Conservation (phyloP, 2,329 filamentous ascomycete species). For the Trichoderma lentiforme region DNA sequence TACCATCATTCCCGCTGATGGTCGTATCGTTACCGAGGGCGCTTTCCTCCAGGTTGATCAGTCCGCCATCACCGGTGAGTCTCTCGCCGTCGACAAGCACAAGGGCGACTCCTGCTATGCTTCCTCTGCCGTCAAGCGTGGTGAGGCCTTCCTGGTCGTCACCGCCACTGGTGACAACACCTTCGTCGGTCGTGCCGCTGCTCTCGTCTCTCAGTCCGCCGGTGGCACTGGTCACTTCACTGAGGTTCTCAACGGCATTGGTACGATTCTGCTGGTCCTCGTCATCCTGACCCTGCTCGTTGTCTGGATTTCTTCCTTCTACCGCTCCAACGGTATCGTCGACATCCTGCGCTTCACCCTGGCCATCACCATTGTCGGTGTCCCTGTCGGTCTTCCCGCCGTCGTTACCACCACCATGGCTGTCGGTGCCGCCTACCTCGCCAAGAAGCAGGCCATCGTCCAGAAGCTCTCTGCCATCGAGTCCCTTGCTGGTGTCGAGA, state of each 20-base stretch:
- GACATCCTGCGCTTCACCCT: conserved; percentile 79
- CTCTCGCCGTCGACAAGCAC: conserved; percentile 86
- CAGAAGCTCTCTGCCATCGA: conserved; percentile 91
- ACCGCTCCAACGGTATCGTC: conserved; percentile 78
- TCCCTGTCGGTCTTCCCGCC: conserved; percentile 87
- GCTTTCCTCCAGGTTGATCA: conserved; percentile 89
- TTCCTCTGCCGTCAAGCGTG: conserved; percentile 87
- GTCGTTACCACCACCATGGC: conserved; percentile 95
- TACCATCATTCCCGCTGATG: conserved; percentile 87
- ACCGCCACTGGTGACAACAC: conserved; percentile 85
- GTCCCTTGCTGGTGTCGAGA: conserved; percentile 87
- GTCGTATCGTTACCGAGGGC: conserved; percentile 77
- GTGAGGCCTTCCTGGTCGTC: conserved; percentile 78
- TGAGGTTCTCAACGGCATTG: conserved; percentile 83
- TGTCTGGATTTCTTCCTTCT: conserved; percentile 85
- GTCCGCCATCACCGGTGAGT: conserved; percentile 88
- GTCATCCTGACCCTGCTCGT: conserved; percentile 77
- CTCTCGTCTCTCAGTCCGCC: conserved; percentile 75
- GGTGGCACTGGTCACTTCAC: conserved; percentile 82
- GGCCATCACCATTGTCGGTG: conserved; percentile 86
- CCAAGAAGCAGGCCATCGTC: conserved; percentile 89
- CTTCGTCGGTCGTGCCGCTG: conserved; percentile 84
- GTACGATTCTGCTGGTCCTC: conserved; percentile 72
- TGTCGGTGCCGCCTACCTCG: conserved; percentile 85
- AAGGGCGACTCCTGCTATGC: conserved; percentile 76